These are phyloP conservation scores for Paraphaeosphaeria minitans DNA, from an alignment of 2,329 filamentous ascomycete genomes.

Conservation along the genomic window DNA sequence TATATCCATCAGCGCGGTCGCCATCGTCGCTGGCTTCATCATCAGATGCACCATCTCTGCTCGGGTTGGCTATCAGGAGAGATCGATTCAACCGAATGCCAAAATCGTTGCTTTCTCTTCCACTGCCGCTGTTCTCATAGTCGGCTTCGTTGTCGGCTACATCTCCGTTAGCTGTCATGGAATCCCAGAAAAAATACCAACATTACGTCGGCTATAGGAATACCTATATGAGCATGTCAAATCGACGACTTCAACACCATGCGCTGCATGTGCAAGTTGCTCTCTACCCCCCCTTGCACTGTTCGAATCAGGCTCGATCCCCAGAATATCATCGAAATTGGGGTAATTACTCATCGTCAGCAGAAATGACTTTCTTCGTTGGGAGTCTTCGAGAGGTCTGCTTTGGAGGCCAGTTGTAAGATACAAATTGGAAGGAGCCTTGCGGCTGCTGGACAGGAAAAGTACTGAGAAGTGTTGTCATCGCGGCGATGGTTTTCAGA, in stretches of 20 bases:
- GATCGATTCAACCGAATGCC: too few species aligned
- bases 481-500: slow-evolving; percentile 9
- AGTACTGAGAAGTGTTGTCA: slow-evolving; percentile 13
- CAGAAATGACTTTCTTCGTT: neutral
- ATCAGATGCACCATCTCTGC: too few species aligned
- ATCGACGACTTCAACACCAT: slow-evolving; percentile 15
- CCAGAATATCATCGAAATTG: slow-evolving; percentile 7
- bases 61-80: too few species aligned
- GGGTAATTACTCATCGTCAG: slow-evolving; percentile 6
- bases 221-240: slow-evolving; percentile 18
- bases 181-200: neutral
- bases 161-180: slow-evolving; percentile 11
- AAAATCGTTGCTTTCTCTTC: slow-evolving; percentile 11
- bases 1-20: too few species aligned
- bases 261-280: neutral
- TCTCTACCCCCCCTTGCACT: slow-evolving; percentile 1
- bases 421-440: slow-evolving; percentile 13
- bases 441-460: slow-evolving; percentile 8
- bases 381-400: neutral
- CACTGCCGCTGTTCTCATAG: slow-evolving; percentile 12
- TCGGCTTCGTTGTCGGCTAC: slow-evolving; percentile 11
- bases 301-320: slow-evolving; percentile 11
- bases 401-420: slow-evolving; percentile 14
- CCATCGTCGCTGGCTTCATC: too few species aligned
- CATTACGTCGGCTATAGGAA: slow-evolving; percentile 8